Conservation (phyloP, 2,329 filamentous ascomycete genomes). For the Rutstroemia sp. region DNA sequence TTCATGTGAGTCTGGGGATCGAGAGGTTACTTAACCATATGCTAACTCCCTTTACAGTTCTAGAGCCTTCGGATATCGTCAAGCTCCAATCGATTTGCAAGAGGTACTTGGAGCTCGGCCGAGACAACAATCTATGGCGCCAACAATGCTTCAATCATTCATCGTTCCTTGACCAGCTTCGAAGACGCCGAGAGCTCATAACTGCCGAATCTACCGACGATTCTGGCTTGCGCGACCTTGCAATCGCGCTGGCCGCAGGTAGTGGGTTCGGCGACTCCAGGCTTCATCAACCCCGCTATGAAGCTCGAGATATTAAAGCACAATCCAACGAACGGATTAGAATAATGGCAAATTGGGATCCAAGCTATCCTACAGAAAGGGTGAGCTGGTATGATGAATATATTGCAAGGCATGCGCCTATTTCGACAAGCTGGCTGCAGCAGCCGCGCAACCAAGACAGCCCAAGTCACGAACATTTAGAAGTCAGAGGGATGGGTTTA, state of each 20-base stretch:
- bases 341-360: slow-evolving; percentile 76
- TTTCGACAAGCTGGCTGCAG: slow-evolving; percentile 72
- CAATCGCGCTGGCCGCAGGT: slow-evolving; percentile 17
- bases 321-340: slow-evolving; percentile 38
- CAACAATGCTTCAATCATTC: slow-evolving; percentile 66
- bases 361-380: slow-evolving; percentile 61
- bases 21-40: neutral
- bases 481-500: slow-evolving; percentile 67
- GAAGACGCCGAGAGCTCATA: slow-evolving; percentile 41
- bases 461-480: slow-evolving; percentile 42
- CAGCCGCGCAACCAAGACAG: slow-evolving; percentile 42
- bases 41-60: slow-evolving; percentile 36
- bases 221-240: slow-evolving; percentile 32
- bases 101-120: slow-evolving; percentile 56
- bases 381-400: slow-evolving; percentile 87
- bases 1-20: slow-evolving; percentile 1
- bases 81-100: slow-evolving; percentile 62
- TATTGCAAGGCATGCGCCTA: slow-evolving; percentile 69
- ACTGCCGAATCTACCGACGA: slow-evolving; percentile 31
- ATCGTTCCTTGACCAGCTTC: slow-evolving; percentile 54
- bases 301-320: slow-evolving; percentile 20
- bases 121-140: slow-evolving; percentile 74
- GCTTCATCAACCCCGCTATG: slow-evolving; percentile 16
- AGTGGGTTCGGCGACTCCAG: slow-evolving; percentile 26
- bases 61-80: slow-evolving; percentile 58